Evolutionary conservation across 2,329 filamentous ascomycete species (phyloP).

Genomic region (Fusarium pseudoanthophilum): DNA sequence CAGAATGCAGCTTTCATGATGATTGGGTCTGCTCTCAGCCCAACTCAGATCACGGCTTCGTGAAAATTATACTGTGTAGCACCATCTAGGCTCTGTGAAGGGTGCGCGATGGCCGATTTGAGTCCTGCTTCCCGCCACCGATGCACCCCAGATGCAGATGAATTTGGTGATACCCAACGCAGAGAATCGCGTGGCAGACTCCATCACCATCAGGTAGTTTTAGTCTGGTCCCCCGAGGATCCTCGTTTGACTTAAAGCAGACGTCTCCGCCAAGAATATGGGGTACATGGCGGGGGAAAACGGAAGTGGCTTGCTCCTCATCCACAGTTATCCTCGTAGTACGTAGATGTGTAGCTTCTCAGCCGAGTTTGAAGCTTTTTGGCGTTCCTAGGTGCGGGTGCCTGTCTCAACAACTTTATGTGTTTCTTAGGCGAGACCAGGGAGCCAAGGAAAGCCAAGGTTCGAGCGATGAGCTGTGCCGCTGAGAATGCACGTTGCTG

Average conservation of each 20-base stretch:
- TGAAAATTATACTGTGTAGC: conserved; percentile 8
- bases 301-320: conserved; percentile 28
- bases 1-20: neutral
- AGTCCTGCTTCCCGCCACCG: neutral
- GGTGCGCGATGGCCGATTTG: conserved; percentile 13
- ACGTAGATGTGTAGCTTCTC: neutral
- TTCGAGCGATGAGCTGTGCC: conserved; percentile 19
- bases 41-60: conserved; percentile 1
- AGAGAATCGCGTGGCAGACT: conserved; percentile 2
- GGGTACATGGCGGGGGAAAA: conserved; percentile 34
- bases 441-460: conserved; percentile 8
- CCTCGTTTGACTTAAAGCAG: neutral
- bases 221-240: conserved; percentile 10
- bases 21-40: conserved; percentile 15
- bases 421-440: neutral
- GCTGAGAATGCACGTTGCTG: conserved; percentile 18
- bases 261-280: conserved; percentile 35
- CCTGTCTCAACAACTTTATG: neutral
- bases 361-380: neutral
- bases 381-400: neutral
- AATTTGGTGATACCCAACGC: conserved; percentile 10
- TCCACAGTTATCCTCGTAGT: conserved; percentile 1
- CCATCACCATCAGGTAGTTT: conserved; percentile 2
- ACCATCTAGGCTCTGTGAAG: neutral
- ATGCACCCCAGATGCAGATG: conserved; percentile 6